A percentile compares a stretch with the other conserved stretches of the same genome.
Conservation (phyloP, 352 stramenopile species). For the Globisporangium solare region DNA sequence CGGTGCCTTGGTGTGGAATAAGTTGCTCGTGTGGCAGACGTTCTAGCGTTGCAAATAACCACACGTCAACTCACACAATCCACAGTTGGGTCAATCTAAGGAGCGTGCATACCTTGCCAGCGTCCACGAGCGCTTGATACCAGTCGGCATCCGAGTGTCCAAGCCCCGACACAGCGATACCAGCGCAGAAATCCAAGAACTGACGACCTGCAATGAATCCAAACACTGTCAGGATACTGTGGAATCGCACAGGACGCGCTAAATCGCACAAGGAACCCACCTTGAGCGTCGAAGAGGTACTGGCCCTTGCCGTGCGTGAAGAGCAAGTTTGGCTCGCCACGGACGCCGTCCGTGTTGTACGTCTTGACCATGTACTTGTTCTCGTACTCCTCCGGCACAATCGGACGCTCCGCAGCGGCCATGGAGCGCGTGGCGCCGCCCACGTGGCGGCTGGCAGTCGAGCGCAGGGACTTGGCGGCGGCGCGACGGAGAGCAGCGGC, state of each 20-base stretch:
- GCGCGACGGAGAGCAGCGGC: conserved; percentile 4
- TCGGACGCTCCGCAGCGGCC: conserved; percentile 26
- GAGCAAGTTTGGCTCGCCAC: conserved; percentile 55
- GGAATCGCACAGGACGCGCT: background rate
- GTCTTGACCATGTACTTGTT: conserved; percentile 79
- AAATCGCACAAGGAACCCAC: conserved; percentile 18
- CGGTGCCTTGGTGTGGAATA: conserved; percentile 95
- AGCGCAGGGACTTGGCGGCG: conserved; percentile 5
- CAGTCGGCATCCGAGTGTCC: conserved; percentile 90
- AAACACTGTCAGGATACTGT: background rate
- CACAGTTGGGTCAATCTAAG: background rate
- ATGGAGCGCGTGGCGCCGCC: conserved; percentile 18
- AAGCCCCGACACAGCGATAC: conserved; percentile 87
- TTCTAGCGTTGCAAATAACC: conserved; percentile 22
- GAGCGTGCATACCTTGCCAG: conserved; percentile 30
- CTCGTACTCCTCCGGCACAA: conserved; percentile 62
- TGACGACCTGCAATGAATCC: conserved; percentile 25
- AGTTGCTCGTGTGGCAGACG: conserved; percentile 95
- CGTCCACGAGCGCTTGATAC: conserved; percentile 61
- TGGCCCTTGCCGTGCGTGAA: conserved; percentile 89
- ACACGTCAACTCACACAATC: no score
- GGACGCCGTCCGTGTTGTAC: conserved; percentile 76
- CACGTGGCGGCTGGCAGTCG: conserved; percentile 1
- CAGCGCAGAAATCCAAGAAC: conserved; percentile 93
- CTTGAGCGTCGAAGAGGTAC: conserved; percentile 89